Percentiles rank a stretch among this genome's conserved stretches.
phyloP scores from a whole-genome alignment of 2,329 filamentous ascomycete genomes.

The Fusarium paranaense region DNA sequence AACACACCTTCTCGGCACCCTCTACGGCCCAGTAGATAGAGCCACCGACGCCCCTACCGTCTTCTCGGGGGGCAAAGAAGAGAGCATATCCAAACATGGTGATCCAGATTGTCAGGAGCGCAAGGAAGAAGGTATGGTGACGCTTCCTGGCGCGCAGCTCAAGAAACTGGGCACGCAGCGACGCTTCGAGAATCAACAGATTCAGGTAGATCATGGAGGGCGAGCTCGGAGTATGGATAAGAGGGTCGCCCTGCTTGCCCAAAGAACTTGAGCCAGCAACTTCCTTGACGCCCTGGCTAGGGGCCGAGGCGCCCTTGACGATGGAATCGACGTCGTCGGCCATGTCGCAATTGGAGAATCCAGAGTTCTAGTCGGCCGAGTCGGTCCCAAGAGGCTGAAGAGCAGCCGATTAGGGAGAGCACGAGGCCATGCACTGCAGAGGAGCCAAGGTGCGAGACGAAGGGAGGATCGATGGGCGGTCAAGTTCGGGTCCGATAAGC shows the following conservation, averaged over 20 bases:
- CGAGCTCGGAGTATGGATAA: conserved; percentile 85
- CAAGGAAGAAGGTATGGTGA: conserved; percentile 92
- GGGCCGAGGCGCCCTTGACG: conserved; percentile 87
- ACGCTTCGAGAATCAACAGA: conserved; percentile 95
- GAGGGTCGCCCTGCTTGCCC: conserved; percentile 72
- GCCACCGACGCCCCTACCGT: conserved; percentile 90
- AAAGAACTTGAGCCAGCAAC: conserved; percentile 55
- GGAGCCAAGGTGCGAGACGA: neutral
- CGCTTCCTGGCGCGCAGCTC: conserved; percentile 87
- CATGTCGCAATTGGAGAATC: conserved; percentile 55
- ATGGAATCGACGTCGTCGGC: conserved; percentile 83
- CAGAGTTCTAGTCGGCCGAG: neutral
- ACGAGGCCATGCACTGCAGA: conserved; percentile 38
- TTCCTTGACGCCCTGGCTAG: conserved; percentile 63
- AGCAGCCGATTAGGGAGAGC: conserved; percentile 38
- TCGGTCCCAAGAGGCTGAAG: conserved; percentile 33
- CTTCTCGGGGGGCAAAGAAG: conserved; percentile 95
- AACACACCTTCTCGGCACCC: conserved; percentile 87
- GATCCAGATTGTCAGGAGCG: conserved; percentile 84
- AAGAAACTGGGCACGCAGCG: conserved; percentile 91
- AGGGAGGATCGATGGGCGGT: conserved; percentile 18
- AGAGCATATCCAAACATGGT: conserved; percentile 88
- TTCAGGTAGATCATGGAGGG: conserved; percentile 98
- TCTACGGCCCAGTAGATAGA: conserved; percentile 98
- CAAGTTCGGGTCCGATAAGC: conserved; percentile 11